phyloP scores from a whole-genome alignment of 345 rosid genomes.

The Aethionema arabicum region DNA sequence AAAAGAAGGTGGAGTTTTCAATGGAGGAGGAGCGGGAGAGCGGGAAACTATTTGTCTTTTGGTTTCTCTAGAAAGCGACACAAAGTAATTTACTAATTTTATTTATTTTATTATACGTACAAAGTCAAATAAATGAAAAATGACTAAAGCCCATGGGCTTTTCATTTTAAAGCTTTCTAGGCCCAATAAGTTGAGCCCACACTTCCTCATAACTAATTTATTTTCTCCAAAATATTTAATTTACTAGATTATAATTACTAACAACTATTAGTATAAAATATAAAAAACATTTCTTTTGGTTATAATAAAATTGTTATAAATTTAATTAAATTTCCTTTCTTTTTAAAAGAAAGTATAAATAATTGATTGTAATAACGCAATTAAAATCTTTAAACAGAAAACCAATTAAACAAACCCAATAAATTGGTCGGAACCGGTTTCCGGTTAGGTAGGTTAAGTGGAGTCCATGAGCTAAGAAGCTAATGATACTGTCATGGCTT shows the following conservation, averaged over 20 bases:
- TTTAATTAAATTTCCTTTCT: too few species aligned
- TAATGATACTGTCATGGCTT: conserved; percentile 31
- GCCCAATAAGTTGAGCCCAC: too few species aligned
- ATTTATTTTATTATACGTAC: neutral
- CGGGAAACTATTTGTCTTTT: conserved; percentile 9
- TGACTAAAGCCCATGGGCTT: conserved; percentile 6
- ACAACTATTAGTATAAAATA: too few species aligned
- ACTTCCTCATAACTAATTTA: too few species aligned
- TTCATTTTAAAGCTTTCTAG: neutral
- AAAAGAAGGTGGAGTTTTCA: conserved; percentile 32
- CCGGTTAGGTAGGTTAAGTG: conserved; percentile 21
- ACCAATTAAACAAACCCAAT: neutral
- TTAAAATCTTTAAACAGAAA: conserved; percentile 1
- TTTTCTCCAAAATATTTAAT: too few species aligned
- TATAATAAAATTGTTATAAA: too few species aligned
- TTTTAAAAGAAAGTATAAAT: too few species aligned
- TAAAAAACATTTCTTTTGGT: too few species aligned
- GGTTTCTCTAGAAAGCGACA: neutral
- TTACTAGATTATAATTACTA: too few species aligned
- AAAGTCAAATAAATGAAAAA: neutral
- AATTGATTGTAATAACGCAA: neutral
- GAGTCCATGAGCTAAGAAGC: conserved; percentile 27
- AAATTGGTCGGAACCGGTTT: conserved; percentile 17
- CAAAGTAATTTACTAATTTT: neutral
- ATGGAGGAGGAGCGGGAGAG: conserved; percentile 39